These are phyloP conservation scores for Thraustochytrium striatum DNA, from an alignment of 352 stramenopile genomes.

Conservation along the genomic window DNA sequence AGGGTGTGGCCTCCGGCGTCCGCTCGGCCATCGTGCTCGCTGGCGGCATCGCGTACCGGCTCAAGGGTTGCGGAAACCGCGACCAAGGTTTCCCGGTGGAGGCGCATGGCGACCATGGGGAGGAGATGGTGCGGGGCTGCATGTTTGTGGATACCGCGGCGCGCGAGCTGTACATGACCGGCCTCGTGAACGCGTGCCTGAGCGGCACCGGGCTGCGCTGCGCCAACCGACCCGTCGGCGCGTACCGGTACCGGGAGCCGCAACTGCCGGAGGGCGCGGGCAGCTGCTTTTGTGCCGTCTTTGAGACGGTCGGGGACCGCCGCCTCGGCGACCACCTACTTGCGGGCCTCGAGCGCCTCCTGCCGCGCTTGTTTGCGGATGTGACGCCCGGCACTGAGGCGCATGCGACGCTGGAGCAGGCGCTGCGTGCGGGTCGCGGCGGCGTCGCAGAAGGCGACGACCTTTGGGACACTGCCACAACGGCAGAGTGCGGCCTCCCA, in stretches of 20 bases:
- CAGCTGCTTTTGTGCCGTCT: constrained; percentile 20
- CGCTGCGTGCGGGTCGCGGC: neutral
- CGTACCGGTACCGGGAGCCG: constrained; percentile 13
- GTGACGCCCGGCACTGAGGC: neutral
- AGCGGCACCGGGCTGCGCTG: neutral
- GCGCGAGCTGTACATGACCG: constrained; percentile 21
- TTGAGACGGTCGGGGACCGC: constrained; percentile 27
- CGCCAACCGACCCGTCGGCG: constrained; percentile 8
- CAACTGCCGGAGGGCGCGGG: neutral
- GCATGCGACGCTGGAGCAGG: neutral
- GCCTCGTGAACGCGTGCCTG: neutral
- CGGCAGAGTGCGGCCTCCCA: constrained; percentile 26
- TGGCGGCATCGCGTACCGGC: neutral
- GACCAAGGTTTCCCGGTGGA: constrained; percentile 3
- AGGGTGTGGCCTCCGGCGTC: constrained; percentile 10
- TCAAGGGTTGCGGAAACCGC: constrained; percentile 41
- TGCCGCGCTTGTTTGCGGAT: neutral
- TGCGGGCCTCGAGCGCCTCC: constrained; percentile 2
- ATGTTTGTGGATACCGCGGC: neutral
- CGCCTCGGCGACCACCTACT: constrained; percentile 31
- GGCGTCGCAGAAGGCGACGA: constrained; percentile 21
- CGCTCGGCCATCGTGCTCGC: constrained; percentile 17
- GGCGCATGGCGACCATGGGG: constrained; percentile 20
- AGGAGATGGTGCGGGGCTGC: constrained; percentile 29
- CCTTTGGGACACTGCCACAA: constrained; percentile 37